Evolutionary conservation across 164 flowering plant species (phyloP), one percentile per base, ranked within the genome.

Genomic region (Taxillus chinensis): DNA sequence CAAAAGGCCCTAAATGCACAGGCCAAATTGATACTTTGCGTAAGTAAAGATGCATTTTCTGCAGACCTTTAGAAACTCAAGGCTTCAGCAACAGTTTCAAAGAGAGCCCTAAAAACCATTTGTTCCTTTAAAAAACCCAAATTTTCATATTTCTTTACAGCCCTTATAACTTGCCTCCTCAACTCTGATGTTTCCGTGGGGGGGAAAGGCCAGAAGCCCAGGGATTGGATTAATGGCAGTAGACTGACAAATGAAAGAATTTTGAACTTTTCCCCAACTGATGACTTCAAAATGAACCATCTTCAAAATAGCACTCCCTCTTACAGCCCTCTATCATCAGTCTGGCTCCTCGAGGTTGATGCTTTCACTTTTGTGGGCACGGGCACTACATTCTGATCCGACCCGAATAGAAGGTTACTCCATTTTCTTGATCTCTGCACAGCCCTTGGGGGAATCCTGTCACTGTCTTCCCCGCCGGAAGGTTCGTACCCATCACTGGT

Each of bases 401-500:
- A 62, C 57, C 76, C 66, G 43, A 79, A 82, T 27, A 27, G 27
- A 45, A 82, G 61, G 66, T 76, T 82, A 56, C 75, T 83, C 89
- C 95, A 86, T 76, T 86, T 77, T 39, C 79, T 71, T 41, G 87
- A 73, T 66, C 84, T 81, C 10, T 81, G 86, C 62, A 74, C 64
- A 11, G 67, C 62, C 69, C 89, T 77, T 6, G 87, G 70, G 37
- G 91, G 87, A 68, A 89, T 82, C 37, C 76, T 75, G 62, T 92
- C 98, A 72, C 96, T 92, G 58, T 92, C 98, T 81, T 92, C 98
- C 16, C 98, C 98, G 39, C 98, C 98, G 8, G 98, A 92, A 12
- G 98, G 84, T 52, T 92, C 98, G 60, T 92, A 92, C 17, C 98
- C 98, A 73, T 83, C 98, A 70, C 98, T 92, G 9, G 90, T 81